These are phyloP conservation scores for Apiospora koreana DNA, from an alignment of 2,329 filamentous ascomycete species.

Conservation along the genomic window DNA sequence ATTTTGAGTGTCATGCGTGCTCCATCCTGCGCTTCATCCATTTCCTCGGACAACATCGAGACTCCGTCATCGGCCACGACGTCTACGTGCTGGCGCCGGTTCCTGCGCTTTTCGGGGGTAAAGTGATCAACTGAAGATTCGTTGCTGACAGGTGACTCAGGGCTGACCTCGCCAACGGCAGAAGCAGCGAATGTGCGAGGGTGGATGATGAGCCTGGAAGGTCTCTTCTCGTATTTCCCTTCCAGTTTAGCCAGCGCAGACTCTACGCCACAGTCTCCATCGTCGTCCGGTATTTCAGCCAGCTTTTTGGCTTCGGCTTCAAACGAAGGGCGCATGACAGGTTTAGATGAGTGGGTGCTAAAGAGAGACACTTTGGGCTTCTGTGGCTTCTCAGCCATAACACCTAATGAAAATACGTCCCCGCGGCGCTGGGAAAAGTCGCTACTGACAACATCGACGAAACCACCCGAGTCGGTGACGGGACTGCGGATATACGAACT, in stretches of 20 bases:
- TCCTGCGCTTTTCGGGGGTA: slow-evolving; percentile 44
- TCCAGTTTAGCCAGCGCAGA: slow-evolving; percentile 92
- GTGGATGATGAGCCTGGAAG: slow-evolving; percentile 43
- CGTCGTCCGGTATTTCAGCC: slow-evolving; percentile 84
- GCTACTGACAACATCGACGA: slow-evolving; percentile 46
- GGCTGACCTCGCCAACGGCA: slow-evolving; percentile 23
- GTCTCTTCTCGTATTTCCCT: slow-evolving; percentile 71
- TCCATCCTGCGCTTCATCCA: background rate
- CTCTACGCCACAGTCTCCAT: slow-evolving; percentile 84
- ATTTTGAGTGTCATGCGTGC: slow-evolving; percentile 20
- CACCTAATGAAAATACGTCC: slow-evolving; percentile 59
- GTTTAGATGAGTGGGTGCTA: slow-evolving; percentile 63
- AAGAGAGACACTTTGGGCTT: slow-evolving; percentile 55
- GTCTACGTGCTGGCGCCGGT: slow-evolving; percentile 46
- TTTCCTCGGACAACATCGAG: slow-evolving; percentile 19
- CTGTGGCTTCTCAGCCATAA: slow-evolving; percentile 52
- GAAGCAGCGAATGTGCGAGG: slow-evolving; percentile 26
- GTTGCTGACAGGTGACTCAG: slow-evolving; percentile 19
- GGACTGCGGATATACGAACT: slow-evolving; percentile 56
- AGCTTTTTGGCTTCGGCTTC: slow-evolving; percentile 86
- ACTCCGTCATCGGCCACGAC: slow-evolving; percentile 38
- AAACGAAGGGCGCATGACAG: slow-evolving; percentile 72
- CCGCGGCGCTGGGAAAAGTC: slow-evolving; percentile 42
- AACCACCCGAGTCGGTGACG: slow-evolving; percentile 39
- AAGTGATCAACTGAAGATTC: slow-evolving; percentile 25